These are phyloP conservation scores for Debaryomyces fabryi DNA, from an alignment of 1,139 yeast genomes.

Conservation along the genomic window DNA sequence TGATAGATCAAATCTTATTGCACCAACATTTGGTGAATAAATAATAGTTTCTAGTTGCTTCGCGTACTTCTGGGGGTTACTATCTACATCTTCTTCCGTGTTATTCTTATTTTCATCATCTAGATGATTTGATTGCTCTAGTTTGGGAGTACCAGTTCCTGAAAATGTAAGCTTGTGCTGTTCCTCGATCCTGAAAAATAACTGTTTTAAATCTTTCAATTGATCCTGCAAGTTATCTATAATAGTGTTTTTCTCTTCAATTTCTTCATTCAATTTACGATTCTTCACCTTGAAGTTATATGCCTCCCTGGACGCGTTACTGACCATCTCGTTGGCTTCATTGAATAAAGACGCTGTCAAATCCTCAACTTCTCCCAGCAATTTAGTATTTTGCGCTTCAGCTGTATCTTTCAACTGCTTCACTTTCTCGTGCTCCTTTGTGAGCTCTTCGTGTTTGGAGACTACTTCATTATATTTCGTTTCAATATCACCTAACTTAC, in stretches of 20 bases:
- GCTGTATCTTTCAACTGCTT: slow-evolving; percentile 48
- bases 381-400: slow-evolving; percentile 58
- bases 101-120: slow-evolving; percentile 6
- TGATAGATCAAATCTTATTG: slow-evolving; percentile 61
- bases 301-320: slow-evolving; percentile 65
- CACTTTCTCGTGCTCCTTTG: slow-evolving; percentile 34
- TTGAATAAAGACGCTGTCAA: slow-evolving; percentile 72
- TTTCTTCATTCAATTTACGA: slow-evolving; percentile 60
- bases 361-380: slow-evolving; percentile 76
- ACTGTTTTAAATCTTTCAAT: slow-evolving; percentile 64
- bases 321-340: slow-evolving; percentile 82
- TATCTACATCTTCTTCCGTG: slow-evolving; percentile 10
- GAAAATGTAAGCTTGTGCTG: slow-evolving; percentile 21
- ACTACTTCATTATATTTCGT: slow-evolving; percentile 33
- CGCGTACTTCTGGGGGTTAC: slow-evolving; percentile 10
- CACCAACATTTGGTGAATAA: slow-evolving; percentile 58
- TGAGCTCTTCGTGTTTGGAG: slow-evolving; percentile 32
- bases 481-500: slow-evolving; percentile 21
- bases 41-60: slow-evolving; percentile 28
- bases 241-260: slow-evolving; percentile 72
- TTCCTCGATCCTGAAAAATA: slow-evolving; percentile 44
- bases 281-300: slow-evolving; percentile 56
- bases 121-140: slow-evolving; percentile 8
- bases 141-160: slow-evolving; percentile 16
- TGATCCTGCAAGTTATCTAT: slow-evolving; percentile 71